Conservation (phyloP, 495 filamentous ascomycete species). For the Xylaria curta region DNA sequence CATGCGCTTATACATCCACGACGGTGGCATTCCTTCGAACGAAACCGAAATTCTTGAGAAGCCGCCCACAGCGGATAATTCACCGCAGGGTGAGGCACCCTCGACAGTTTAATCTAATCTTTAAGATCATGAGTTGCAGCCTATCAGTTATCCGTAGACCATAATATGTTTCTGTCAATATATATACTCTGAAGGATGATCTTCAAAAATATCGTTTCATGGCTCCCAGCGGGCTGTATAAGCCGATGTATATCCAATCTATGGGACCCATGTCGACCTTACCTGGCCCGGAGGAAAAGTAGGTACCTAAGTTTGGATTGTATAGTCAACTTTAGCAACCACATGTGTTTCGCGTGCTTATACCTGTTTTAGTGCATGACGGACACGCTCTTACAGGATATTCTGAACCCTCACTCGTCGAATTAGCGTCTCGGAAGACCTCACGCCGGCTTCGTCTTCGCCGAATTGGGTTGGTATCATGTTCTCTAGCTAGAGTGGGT, state of each 20-base stretch:
- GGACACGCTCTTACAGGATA: not conserved
- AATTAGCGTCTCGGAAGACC: slow-evolving; percentile 32
- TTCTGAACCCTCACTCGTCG: not conserved
- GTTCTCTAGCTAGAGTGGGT: not conserved
- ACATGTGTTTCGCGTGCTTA: not conserved
- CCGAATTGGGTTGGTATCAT: slow-evolving; percentile 21
- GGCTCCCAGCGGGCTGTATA: not conserved
- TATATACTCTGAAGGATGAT: not conserved
- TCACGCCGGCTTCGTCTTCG: slow-evolving; percentile 35
- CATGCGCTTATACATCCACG: slow-evolving; percentile 53
- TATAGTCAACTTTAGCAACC: not conserved
- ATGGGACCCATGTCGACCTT: not conserved
- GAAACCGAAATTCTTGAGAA: slow-evolving; percentile 25
- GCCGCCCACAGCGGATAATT: not conserved
- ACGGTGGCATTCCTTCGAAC: slow-evolving; percentile 34
- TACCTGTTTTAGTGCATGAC: not conserved
- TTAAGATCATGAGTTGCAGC: not conserved
- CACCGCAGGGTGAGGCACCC: not conserved
- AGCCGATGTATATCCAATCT: not conserved
- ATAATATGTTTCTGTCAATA: not conserved
- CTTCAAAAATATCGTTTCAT: not conserved
- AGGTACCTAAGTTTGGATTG: not conserved
- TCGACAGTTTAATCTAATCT: not conserved
- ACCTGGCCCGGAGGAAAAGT: not conserved
- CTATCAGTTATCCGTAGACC: not conserved